Percentiles rank a stretch among this genome's conserved stretches.
These are phyloP conservation scores for Pseudogymnoascus verrucosus DNA, from an alignment of 2,329 filamentous ascomycete species.

Conservation along the genomic window DNA sequence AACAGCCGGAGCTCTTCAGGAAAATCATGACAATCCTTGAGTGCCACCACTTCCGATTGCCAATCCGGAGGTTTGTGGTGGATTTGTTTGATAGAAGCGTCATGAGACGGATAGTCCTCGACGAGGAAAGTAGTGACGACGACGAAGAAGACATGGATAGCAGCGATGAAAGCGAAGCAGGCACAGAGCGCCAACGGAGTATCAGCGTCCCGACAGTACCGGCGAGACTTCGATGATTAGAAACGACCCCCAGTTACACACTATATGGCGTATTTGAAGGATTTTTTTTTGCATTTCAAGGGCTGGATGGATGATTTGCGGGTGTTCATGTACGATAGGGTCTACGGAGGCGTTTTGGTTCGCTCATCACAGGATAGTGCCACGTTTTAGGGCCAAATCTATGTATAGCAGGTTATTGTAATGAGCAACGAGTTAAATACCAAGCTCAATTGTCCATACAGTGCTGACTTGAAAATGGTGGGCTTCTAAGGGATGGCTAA, in stretches of 20 bases:
- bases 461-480: background rate
- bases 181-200: slow-evolving; percentile 50
- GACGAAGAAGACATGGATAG: slow-evolving; percentile 28
- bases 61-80: slow-evolving; percentile 80
- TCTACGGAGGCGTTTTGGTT: slow-evolving; percentile 2
- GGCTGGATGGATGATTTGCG: background rate
- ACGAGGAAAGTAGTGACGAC: slow-evolving; percentile 39
- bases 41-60: slow-evolving; percentile 80
- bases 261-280: slow-evolving; percentile 8
- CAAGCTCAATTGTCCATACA: background rate
- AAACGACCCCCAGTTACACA: slow-evolving; percentile 6
- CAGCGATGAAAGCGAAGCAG: slow-evolving; percentile 35
- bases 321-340: slow-evolving; percentile 2
- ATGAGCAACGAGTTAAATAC: slow-evolving; percentile 3
- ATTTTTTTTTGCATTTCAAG: slow-evolving; percentile 1
- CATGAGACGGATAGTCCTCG: slow-evolving; percentile 74
- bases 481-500: background rate
- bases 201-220: slow-evolving; percentile 29
- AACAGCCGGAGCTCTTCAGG: slow-evolving; percentile 69
- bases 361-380: background rate
- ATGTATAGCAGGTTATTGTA: slow-evolving; percentile 2
- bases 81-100: slow-evolving; percentile 92
- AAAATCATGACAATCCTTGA: slow-evolving; percentile 81
- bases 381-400: background rate
- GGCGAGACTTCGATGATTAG: background rate